A percentile compares a stretch with the other conserved stretches of the same genome.
Conservation (phyloP, 2,329 filamentous ascomycete genomes). For the Paraphoma sp. region DNA sequence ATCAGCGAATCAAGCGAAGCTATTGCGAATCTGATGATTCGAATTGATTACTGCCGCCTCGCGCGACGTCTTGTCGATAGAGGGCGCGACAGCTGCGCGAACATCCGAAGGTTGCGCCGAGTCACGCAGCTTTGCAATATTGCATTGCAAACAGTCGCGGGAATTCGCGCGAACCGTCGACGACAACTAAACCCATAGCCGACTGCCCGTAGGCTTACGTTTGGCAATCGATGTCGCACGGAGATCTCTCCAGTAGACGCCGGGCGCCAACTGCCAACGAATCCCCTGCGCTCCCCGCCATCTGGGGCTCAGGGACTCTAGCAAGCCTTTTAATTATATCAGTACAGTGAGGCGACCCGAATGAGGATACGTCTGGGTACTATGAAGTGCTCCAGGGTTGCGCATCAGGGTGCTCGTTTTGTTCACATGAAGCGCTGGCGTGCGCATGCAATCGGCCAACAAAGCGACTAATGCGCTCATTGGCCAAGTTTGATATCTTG, state of each 20-base stretch:
- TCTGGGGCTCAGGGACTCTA: constrained; percentile 16
- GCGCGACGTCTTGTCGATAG: neutral
- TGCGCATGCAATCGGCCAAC: constrained; percentile 31
- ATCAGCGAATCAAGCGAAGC: neutral
- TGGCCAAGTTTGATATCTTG: constrained; percentile 28
- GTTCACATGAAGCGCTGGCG: constrained; percentile 27
- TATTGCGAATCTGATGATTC: constrained; percentile 2
- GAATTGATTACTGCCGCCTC: constrained; percentile 3
- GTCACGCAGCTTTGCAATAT: constrained; percentile 1
- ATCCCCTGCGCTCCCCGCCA: constrained; percentile 39
- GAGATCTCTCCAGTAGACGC: constrained; percentile 44
- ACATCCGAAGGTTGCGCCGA: constrained; percentile 4
- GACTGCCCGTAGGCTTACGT: constrained; percentile 22
- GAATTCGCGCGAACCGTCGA: neutral
- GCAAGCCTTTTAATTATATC: constrained; percentile 24
- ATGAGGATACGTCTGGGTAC: constrained; percentile 7
- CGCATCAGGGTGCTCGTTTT: constrained; percentile 38
- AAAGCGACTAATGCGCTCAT: constrained; percentile 31
- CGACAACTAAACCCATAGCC: constrained; percentile 6
- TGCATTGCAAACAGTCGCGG: neutral
- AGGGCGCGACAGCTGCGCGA: constrained; percentile 4
- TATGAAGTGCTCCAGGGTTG: constrained; percentile 14
- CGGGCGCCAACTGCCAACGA: constrained; percentile 39
- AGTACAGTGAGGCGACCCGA: constrained; percentile 20
- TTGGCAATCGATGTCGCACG: constrained; percentile 41